Conservation (phyloP, 2,329 filamentous ascomycete genomes). For the Colletotrichum sp. region DNA sequence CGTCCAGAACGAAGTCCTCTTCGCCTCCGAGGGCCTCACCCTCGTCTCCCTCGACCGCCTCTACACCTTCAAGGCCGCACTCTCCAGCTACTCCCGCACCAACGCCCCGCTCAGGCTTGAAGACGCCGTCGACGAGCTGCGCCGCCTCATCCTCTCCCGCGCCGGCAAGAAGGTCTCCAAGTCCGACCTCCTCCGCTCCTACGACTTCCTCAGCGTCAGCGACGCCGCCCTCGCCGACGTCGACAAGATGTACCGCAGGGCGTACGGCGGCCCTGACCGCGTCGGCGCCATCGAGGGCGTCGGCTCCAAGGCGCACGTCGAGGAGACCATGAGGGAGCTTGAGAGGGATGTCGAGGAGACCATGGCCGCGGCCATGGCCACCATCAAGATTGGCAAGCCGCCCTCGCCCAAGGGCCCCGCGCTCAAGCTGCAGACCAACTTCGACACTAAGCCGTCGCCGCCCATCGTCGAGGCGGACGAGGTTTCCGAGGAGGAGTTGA, state of each 20-base stretch:
- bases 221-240: conserved; percentile 57
- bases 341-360: conserved; percentile 1
- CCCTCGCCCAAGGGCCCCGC: conserved; percentile 27
- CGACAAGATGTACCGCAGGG: conserved; percentile 59
- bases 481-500: conserved; percentile 39
- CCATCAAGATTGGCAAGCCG: conserved; percentile 14
- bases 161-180: conserved; percentile 54
- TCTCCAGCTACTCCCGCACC: conserved; percentile 60
- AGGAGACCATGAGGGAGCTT: conserved; percentile 9
- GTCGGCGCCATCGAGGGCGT: conserved; percentile 51
- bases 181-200: conserved; percentile 57
- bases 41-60: conserved; percentile 65
- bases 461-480: conserved; percentile 11
- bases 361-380: conserved; percentile 1
- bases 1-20: conserved; percentile 65
- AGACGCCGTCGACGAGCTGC: conserved; percentile 67
- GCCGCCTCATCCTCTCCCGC: conserved; percentile 61
- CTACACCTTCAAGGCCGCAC: conserved; percentile 68
- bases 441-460: conserved; percentile 28
- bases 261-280: conserved; percentile 56
- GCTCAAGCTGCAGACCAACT: conserved; percentile 51
- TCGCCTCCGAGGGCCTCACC: conserved; percentile 63
- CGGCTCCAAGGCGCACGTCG: conserved; percentile 26
- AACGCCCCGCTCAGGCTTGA: conserved; percentile 53
- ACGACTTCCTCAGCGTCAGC: conserved; percentile 61